phyloP scores from a whole-genome alignment of 352 stramenopile genomes.

The Thraustotheca clavata region DNA sequence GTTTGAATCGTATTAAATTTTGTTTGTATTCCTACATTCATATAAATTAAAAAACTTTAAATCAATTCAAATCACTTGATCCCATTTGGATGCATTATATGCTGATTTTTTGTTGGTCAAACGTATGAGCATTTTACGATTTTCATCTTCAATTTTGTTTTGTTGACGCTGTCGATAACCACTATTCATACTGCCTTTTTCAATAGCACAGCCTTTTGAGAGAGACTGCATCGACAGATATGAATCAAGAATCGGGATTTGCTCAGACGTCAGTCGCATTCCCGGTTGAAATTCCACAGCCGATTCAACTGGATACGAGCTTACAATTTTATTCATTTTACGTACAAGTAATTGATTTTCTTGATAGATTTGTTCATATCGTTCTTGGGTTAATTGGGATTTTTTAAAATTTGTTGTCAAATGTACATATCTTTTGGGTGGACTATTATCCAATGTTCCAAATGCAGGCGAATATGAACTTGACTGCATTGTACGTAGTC shows the following conservation, averaged over 20 bases:
- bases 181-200: constrained; percentile 54
- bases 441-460: constrained; percentile 51
- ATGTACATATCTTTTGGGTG: constrained; percentile 35
- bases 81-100: constrained; percentile 69
- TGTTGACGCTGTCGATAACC: constrained; percentile 43
- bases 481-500: constrained; percentile 48
- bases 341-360: constrained; percentile 61
- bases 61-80: constrained; percentile 24
- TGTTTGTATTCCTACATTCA: constrained; percentile 40
- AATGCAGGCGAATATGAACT: constrained; percentile 51
- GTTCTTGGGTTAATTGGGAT: constrained; percentile 49
- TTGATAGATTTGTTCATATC: constrained; percentile 46
- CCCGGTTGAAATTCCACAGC: constrained; percentile 31
- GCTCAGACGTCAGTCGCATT: constrained; percentile 50
- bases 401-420: constrained; percentile 48
- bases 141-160: constrained; percentile 51
- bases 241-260: constrained; percentile 67
- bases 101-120: constrained; percentile 46
- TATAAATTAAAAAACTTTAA: neutral
- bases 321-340: constrained; percentile 66
- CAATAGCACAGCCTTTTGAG: constrained; percentile 52
- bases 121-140: constrained; percentile 44
- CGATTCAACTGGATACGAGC: neutral
- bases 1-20: constrained; percentile 41
- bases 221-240: constrained; percentile 60